Base-by-base conservation (phyloP, 495 filamentous ascomycete genomes). In the Penicilliopsis zonata region DNA sequence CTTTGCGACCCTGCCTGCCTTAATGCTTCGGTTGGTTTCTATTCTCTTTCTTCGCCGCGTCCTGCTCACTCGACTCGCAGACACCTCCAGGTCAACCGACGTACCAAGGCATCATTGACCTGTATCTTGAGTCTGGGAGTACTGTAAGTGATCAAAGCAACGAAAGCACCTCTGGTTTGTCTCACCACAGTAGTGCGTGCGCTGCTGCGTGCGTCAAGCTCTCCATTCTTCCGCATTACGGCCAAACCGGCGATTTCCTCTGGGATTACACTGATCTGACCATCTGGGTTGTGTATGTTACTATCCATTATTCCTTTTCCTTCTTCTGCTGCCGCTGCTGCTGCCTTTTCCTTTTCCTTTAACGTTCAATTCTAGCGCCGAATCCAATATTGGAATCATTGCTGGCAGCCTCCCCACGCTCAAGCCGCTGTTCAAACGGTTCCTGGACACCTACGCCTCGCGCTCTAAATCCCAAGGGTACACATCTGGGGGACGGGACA, bases 301-400 rank as follows among this genome's bases (percentile, higher is more conserved):
- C 21, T 24, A 24, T 24, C 21, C 21, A 24, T 7, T 24, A 24
- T n/a, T 24, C 6, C n/a, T n/a, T n/a, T n/a, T n/a, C n/a, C n/a
- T n/a, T n/a, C n/a, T n/a, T n/a, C n/a, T n/a, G n/a, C n/a, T n/a
- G n/a, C n/a, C n/a, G n/a, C n/a, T n/a, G n/a, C n/a, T n/a, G n/a
- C n/a, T n/a, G n/a, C n/a, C n/a, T n/a, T n/a, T n/a, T n/a, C n/a
- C n/a, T n/a, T n/a, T n/a, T n/a, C n/a, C n/a, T n/a, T n/a, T n/a
- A n/a, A n/a, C 18, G 8, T 2, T 17, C 22, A 28, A 27, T 17
- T 43, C 31, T 30, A 64, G 52, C 23, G 42, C 50, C 13, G 51
- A 67, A 57, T 60, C 58, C 16, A 63, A 52, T 30, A 58, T 54
- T 22, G 63, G 63, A 15, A 68, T 58, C 30, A 53, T 67, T 20